Base-by-base conservation (phyloP, 306 rosid genomes). In the Dryas octopetala region DNA sequence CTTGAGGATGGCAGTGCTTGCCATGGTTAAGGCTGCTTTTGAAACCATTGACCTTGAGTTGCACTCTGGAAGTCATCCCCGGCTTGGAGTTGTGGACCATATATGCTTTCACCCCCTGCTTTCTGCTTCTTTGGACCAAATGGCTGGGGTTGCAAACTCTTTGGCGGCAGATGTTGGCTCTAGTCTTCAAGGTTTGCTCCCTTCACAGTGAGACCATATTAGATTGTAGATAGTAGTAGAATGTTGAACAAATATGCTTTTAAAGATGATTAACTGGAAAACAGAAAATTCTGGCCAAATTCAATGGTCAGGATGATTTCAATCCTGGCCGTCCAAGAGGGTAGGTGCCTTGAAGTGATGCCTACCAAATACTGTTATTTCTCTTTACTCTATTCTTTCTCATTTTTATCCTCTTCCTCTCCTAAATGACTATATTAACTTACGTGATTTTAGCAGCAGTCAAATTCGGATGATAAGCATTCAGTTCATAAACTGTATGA, bases 11-110 rank as follows among this genome's bases (percentile, higher is more conserved):
- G 91, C 98, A 8, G 90, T 88, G 64, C 75, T 87, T 53, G 84
- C 93, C 69, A 89, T 95, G 91, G 96, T 92, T 17, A 92, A 81
- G 78, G 89, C 98, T 81, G 98, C 99, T 0, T 75, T 89, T 68
- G 87, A 85, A 32, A 60, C 74, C 62, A 78, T 90, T 62, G 91
- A 95, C 67, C 85, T 95, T 53, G 83, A 89, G 73, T 62, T 54
- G 15, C 97, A 95, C 73, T 62, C 57, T 73, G 99, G 97, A 69
- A 89, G 92, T 82, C 99, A 92, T 82, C 99, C 97, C 17, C 84
- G 97, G 43, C 89, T 92, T 4, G 99, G 97, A 28, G 93, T 89
- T 74, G 96, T 90, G 23, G 99, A 95, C 78, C 98, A 90, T 53
- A 87, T 88, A 9, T 91, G 98, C 88, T 90, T 90, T 80, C 97